phyloP scores from a whole-genome alignment of 2,329 filamentous ascomycete genomes.

The Fusarium anguioides region DNA sequence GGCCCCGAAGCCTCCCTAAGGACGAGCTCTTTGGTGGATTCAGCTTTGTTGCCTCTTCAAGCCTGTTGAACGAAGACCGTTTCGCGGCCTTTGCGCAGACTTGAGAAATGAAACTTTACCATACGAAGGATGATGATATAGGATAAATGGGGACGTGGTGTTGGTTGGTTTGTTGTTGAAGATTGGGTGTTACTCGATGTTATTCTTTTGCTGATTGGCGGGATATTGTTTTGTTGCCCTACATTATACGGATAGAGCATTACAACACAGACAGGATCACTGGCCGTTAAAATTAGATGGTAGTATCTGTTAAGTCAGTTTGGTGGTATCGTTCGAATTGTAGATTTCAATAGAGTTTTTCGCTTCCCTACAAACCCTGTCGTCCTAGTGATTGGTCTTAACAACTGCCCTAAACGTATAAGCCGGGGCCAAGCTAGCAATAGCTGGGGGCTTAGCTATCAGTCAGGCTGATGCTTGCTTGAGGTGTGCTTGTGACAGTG shows the following conservation, averaged over 20 bases:
- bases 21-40: conserved; percentile 73
- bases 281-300: neutral
- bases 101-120: conserved; percentile 13
- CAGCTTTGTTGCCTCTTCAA: conserved; percentile 70
- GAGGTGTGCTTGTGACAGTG: no score
- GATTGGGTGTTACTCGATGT: conserved; percentile 7
- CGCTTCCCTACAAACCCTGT: neutral
- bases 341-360: neutral
- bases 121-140: neutral
- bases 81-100: conserved; percentile 49
- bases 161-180: conserved; percentile 4
- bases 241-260: no score
- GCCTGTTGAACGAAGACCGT: conserved; percentile 62
- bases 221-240: conserved; percentile 12
- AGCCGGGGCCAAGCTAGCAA: conserved; percentile 16
- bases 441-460: conserved; percentile 17
- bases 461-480: no score
- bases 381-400: neutral
- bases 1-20: conserved; percentile 55
- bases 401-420: neutral
- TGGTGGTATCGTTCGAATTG: neutral
- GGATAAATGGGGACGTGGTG: neutral
- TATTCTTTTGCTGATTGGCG: conserved; percentile 5
- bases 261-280: neutral
- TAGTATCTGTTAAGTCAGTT: neutral